phyloP scores from a whole-genome alignment of 495 filamentous ascomycete species.

The Lindgomyces ingoldianus region DNA sequence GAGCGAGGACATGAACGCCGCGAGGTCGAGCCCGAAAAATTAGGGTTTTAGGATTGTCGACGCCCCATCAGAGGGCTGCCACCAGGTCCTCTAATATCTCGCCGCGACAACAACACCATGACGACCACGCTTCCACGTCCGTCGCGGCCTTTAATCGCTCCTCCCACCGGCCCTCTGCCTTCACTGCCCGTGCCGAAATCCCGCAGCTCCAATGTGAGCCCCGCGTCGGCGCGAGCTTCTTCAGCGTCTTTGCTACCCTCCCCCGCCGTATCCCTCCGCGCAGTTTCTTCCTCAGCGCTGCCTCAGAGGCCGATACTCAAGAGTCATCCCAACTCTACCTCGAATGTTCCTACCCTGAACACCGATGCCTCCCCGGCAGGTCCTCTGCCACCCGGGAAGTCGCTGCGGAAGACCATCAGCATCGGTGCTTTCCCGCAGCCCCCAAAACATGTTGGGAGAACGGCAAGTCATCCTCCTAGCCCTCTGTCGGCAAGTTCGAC shows the following conservation, averaged over 20 bases:
- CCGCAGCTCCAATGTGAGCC: constrained; percentile 57
- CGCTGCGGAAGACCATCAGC: constrained; percentile 81
- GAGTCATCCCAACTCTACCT: constrained; percentile 34
- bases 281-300: constrained; percentile 36
- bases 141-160: constrained; percentile 61
- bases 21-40: constrained; percentile 5
- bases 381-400: constrained; percentile 57
- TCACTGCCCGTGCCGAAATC: constrained; percentile 71
- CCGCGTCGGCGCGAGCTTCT: constrained; percentile 51
- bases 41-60: constrained; percentile 6
- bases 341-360: constrained; percentile 38
- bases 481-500: constrained; percentile 54
- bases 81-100: neutral
- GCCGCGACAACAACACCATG: neutral
- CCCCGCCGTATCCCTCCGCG: constrained; percentile 18
- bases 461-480: constrained; percentile 59
- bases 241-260: constrained; percentile 34
- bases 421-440: constrained; percentile 93
- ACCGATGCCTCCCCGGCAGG: constrained; percentile 19
- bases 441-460: constrained; percentile 61
- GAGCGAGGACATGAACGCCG: constrained; percentile 27
- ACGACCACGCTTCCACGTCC: constrained; percentile 63
- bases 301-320: constrained; percentile 22
- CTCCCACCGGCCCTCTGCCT: constrained; percentile 66
- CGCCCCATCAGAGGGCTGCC: neutral